phyloP scores from a whole-genome alignment of 2,329 filamentous ascomycete species.

The Eutypa lata region DNA sequence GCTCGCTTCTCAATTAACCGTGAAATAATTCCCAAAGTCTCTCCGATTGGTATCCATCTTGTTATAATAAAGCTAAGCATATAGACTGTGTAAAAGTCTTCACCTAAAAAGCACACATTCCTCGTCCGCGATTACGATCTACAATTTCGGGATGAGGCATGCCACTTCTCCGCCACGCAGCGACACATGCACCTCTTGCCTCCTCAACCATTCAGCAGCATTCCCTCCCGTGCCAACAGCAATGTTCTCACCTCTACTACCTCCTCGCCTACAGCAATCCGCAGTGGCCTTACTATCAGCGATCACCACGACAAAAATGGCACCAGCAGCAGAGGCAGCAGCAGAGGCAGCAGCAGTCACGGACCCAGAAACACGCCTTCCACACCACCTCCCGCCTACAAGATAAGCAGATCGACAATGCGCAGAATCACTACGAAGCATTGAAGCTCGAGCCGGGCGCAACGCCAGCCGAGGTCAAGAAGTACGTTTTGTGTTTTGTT shows the following conservation, averaged over 20 bases:
- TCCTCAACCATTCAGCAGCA: constrained; percentile 12
- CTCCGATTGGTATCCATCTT: no score
- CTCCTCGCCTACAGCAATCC: background rate
- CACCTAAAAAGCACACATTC: no score
- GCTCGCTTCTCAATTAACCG: no score
- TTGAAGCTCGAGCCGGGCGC: constrained; percentile 71
- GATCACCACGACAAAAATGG: background rate
- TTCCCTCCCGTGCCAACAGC: constrained; percentile 14
- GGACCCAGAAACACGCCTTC: constrained; percentile 36
- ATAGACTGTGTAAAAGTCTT: no score
- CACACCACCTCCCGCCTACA: constrained; percentile 38
- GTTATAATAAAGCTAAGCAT: no score
- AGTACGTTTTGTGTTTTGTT: constrained; percentile 42
- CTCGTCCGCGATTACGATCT: background rate
- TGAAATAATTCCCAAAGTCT: no score
- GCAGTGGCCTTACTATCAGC: background rate
- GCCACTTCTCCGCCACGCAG: constrained; percentile 42
- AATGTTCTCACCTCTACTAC: constrained; percentile 14
- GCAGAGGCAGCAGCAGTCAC: constrained; percentile 4
- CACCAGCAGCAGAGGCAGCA: background rate
- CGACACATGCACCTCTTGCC: constrained; percentile 10
- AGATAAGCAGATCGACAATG: constrained; percentile 32
- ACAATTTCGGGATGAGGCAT: constrained; percentile 59
- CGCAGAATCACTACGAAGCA: constrained; percentile 75
- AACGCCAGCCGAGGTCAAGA: constrained; percentile 77